A percentile compares a stretch with the other conserved stretches of the same genome.
phyloP scores from a whole-genome alignment of 495 filamentous ascomycete species.

The Podospora sp. region DNA sequence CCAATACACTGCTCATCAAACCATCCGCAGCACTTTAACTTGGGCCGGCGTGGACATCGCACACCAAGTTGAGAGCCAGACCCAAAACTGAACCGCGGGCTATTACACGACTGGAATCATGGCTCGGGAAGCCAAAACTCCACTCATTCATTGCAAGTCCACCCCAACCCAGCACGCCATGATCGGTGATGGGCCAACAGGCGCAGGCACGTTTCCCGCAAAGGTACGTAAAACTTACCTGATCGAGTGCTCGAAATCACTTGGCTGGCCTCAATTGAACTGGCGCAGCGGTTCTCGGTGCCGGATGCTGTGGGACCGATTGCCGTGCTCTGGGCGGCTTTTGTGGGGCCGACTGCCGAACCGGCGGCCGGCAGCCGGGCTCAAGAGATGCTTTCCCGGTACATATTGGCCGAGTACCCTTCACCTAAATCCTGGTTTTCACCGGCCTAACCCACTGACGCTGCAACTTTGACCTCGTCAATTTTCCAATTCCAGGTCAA shows the following conservation, averaged over 20 bases:
- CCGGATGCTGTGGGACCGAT: slow-evolving; percentile 2
- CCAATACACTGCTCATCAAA: no score
- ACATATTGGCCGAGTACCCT: slow-evolving; percentile 9
- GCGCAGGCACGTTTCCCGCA: slow-evolving; percentile 21
- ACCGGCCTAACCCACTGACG: not conserved
- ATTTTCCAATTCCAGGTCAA: not conserved
- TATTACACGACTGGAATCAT: no score
- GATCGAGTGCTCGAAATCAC: slow-evolving; percentile 46
- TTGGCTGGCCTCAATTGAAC: slow-evolving; percentile 39
- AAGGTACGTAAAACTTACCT: slow-evolving; percentile 39
- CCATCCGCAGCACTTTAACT: no score
- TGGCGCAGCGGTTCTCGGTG: slow-evolving; percentile 7
- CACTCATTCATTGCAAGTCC: no score
- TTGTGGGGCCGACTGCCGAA: slow-evolving; percentile 13
- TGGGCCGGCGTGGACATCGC: no score
- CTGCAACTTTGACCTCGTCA: not conserved
- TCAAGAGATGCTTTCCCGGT: not conserved
- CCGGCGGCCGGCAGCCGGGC: not conserved
- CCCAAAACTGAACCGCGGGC: no score
- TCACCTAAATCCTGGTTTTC: not conserved
- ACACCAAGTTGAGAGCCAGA: no score
- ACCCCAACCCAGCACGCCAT: slow-evolving; percentile 49
- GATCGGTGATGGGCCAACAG: slow-evolving; percentile 15
- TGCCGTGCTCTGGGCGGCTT: not conserved
- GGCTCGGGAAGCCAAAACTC: no score